Percentiles rank a stretch among this genome's conserved stretches.
Conservation (phyloP, 495 filamentous ascomycete genomes). For the Xylaria palmicola region DNA sequence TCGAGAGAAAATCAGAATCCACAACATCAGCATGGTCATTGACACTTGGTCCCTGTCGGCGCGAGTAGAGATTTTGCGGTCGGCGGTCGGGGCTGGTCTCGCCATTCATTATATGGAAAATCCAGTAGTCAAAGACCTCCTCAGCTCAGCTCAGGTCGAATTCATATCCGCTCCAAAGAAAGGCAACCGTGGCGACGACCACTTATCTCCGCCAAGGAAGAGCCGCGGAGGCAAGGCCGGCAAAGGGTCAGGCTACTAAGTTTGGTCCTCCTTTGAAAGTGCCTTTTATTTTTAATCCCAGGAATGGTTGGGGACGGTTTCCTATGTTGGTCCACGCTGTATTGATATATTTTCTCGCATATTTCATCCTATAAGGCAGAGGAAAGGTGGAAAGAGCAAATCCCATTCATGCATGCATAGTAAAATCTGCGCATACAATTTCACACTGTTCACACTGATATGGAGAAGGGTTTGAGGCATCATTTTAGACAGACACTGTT, state of each 20-base stretch:
- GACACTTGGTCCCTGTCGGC: conserved; percentile 91
- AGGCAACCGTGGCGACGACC: conserved; percentile 11
- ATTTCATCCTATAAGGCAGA: too few species aligned
- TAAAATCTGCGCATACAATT: not conserved
- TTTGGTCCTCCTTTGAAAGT: not conserved
- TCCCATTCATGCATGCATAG: too few species aligned
- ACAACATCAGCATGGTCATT: conserved; percentile 71
- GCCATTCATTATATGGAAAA: conserved; percentile 79
- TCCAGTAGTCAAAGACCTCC: conserved; percentile 70
- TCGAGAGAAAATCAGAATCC: conserved; percentile 72
- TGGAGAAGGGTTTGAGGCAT: not conserved
- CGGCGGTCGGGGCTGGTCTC: conserved; percentile 79
- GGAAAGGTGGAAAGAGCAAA: too few species aligned
- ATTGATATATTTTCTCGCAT: too few species aligned
- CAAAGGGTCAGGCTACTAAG: not conserved
- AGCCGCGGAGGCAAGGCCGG: conserved; percentile 7
- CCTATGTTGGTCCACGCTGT: not conserved
- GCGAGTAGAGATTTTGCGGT: conserved; percentile 70
- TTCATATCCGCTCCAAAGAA: conserved; percentile 23
- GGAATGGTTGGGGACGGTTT: too few species aligned
- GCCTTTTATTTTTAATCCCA: not conserved
- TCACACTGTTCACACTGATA: not conserved
- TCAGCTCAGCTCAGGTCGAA: conserved; percentile 44
- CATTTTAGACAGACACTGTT: not conserved
- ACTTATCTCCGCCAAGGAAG: conserved; percentile 12